Conservation (phyloP, 768 basidiomycete genomes). For the Phlebiopsis gigantea region DNA sequence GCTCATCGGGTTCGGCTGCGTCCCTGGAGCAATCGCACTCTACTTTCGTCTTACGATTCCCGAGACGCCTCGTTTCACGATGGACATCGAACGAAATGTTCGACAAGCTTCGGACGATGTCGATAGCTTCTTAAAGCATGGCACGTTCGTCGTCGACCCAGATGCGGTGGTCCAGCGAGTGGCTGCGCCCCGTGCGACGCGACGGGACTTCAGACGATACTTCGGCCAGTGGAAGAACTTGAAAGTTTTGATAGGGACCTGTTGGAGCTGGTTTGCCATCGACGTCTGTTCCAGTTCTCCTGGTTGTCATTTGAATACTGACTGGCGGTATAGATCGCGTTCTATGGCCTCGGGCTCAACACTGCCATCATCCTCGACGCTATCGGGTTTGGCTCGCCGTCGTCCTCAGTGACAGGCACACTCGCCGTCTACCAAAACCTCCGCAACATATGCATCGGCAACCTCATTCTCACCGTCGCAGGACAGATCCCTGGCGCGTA, state of each 20-base stretch:
- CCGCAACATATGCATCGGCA: slow-evolving; percentile 26
- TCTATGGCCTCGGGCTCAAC: slow-evolving; percentile 46
- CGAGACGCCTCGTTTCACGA: slow-evolving; percentile 44
- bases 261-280: slow-evolving; percentile 89
- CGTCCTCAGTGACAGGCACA: slow-evolving; percentile 3
- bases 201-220: slow-evolving; percentile 50
- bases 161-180: slow-evolving; percentile 51
- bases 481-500: slow-evolving; percentile 36
- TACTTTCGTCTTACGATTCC: slow-evolving; percentile 45
- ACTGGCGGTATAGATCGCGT: slow-evolving; percentile 28
- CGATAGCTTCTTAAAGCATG: slow-evolving; percentile 33
- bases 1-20: slow-evolving; percentile 42
- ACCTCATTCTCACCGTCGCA: slow-evolving; percentile 31
- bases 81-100: slow-evolving; percentile 45
- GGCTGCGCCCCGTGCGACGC: slow-evolving; percentile 34
- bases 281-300: slow-evolving; percentile 46
- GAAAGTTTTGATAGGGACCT: slow-evolving; percentile 73
- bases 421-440: slow-evolving; percentile 22
- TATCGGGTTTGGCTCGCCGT: slow-evolving; percentile 20
- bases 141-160: slow-evolving; percentile 40
- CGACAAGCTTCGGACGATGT: slow-evolving; percentile 36
- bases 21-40: slow-evolving; percentile 38
- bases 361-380: slow-evolving; percentile 33
- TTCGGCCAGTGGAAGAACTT: slow-evolving; percentile 72
- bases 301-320: not conserved